Base-by-base conservation (phyloP, 140 eudicot species). In the Senecio squalidus region DNA sequence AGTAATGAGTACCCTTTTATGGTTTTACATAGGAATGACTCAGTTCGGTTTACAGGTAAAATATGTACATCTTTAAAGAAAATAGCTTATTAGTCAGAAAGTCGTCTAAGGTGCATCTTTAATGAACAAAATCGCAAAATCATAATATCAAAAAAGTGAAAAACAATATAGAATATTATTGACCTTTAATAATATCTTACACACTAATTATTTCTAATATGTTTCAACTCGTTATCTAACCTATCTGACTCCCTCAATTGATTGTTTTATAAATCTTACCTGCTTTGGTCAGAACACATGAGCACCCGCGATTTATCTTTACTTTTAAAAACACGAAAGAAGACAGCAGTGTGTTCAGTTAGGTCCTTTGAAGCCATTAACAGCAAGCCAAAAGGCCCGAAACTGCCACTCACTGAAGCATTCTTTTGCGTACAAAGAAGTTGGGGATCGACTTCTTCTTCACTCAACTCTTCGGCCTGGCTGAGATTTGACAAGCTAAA, bases 251-350 rank as follows among this genome's bases (percentile, higher is more conserved):
- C n/a, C n/a, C n/a, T n/a, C n/a, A n/a, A n/a, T n/a, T n/a, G n/a
- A n/a, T n/a, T n/a, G n/a, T n/a, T n/a, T n/a, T n/a, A n/a, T n/a
- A 55, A 15, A 44, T 49, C 30, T 38, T 53, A 86, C 95, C 81
- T 86, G 85, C 70, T 82, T 57, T 71, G 88, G 41, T 86, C 95
- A 66, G 79, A 72, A 55, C 95, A 86, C 91, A 86, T 82, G 59
- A 86, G 88, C 33, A 86, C 95, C 4, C 46, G 66, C 41, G 49
- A 77, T 28, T 59, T 65, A 33, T 51, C 53, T 54, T 25, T 17
- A 34, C 58, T 61, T 68, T 27, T 74, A 76, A 71, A 82, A 38
- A 86, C 72, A 41, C 95, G 79, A 69, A 86, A 83, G 78, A 77
- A 86, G 17, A 86, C 72, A 0, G 95, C 95, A 36, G 93, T 86